These are phyloP conservation scores for Ophiostoma australiae DNA, from an alignment of 2,329 filamentous ascomycete genomes.

Conservation along the genomic window DNA sequence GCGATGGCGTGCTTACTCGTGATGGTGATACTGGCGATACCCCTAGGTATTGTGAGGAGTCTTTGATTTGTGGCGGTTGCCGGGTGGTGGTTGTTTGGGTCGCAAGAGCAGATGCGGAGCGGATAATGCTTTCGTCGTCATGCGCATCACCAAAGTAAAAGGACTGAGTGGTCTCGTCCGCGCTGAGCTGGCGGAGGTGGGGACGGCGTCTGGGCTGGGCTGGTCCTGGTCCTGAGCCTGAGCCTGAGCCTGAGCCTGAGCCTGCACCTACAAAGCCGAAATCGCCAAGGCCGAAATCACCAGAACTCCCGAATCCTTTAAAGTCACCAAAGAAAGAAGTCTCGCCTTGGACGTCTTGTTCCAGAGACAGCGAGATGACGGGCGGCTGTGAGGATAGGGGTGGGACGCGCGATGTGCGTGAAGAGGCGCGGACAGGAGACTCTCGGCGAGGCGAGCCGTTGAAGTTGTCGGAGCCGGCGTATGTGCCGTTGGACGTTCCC, in stretches of 20 bases:
- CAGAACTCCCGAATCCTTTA: neutral
- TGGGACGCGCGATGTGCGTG: constrained; percentile 29
- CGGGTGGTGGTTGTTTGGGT: neutral
- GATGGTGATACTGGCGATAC: neutral
- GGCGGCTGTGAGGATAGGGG: constrained; percentile 39
- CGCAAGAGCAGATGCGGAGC: constrained; percentile 8
- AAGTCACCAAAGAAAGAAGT: constrained; percentile 22
- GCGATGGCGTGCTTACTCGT: neutral
- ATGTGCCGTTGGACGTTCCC: constrained; percentile 29
- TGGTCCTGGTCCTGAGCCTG: too few species aligned
- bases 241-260: too few species aligned
- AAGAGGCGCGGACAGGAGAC: constrained; percentile 9
- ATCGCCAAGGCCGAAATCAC: neutral
- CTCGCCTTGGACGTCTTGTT: constrained; percentile 34
- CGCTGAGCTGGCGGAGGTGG: constrained; percentile 25
- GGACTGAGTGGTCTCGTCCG: constrained; percentile 26
- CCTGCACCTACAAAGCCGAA: neutral
- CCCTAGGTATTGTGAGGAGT: neutral
- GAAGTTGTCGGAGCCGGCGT: constrained; percentile 12
- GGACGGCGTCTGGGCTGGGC: constrained; percentile 9
- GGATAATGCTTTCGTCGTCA: neutral
- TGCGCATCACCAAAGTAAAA: constrained; percentile 26
- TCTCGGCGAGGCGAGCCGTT: constrained; percentile 15
- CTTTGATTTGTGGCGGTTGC: neutral
- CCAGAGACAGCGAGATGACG: constrained; percentile 40